Evolutionary conservation across 768 basidiomycete species (phyloP).

Genomic region (Plicaturopsis crispa): DNA sequence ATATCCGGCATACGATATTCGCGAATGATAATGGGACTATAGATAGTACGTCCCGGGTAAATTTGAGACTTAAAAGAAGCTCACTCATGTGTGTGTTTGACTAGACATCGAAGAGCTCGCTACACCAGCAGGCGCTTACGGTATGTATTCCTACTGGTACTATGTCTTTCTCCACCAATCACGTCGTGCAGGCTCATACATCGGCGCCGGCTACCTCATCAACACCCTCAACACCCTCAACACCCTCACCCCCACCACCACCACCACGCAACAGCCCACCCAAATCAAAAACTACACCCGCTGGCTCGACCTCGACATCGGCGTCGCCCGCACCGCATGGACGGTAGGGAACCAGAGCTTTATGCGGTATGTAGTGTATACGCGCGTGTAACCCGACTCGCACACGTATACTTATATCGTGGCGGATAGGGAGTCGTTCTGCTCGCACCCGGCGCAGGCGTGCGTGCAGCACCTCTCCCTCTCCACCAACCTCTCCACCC

Average conservation of each 20-base stretch:
- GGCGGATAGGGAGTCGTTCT: conserved; percentile 34
- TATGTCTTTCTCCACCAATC: conserved; percentile 3
- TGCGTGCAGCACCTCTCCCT: conserved; percentile 55
- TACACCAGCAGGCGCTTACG: conserved; percentile 52
- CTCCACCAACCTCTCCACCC: no score
- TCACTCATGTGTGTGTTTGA: conserved; percentile 1
- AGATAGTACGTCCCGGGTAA: conserved; percentile 29
- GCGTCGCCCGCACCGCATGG: conserved; percentile 52
- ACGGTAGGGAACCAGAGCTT: conserved; percentile 39
- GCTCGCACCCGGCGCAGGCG: conserved; percentile 55
- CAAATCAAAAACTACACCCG: conserved; percentile 38
- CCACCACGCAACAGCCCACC: no score
- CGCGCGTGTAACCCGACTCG: conserved; percentile 3
- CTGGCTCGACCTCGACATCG: conserved; percentile 66
- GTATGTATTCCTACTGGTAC: conserved; percentile 21
- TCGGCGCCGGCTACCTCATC: conserved; percentile 55
- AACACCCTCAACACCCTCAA: conserved; percentile 36
- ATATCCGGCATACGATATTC: conserved; percentile 51
- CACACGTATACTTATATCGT: no score
- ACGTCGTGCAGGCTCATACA: conserved; percentile 53
- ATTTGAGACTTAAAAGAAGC: neutral
- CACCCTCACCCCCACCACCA: conserved; percentile 15
- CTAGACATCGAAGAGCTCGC: conserved; percentile 51
- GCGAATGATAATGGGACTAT: conserved; percentile 51
- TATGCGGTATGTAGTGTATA: conserved; percentile 33